Percentiles rank a stretch among this genome's conserved stretches.
Evolutionary conservation across 176 grass and related monocot genomes (phyloP).

Genomic region (Aegilops speltoides): DNA sequence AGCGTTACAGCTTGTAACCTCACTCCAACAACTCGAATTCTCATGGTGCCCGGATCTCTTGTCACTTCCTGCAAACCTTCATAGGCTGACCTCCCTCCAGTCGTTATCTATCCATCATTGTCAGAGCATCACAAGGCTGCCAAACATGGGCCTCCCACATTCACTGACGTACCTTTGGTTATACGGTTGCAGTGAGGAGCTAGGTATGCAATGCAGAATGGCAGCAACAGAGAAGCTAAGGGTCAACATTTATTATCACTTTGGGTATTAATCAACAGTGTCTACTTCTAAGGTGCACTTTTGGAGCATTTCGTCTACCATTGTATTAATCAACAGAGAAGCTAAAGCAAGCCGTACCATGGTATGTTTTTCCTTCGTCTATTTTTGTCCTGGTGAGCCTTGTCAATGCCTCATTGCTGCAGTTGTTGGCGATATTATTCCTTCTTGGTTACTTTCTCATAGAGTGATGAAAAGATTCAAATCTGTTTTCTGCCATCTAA

Average conservation of each 20-base stretch:
- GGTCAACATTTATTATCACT: neutral
- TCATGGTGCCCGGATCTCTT: neutral
- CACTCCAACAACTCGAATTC: neutral
- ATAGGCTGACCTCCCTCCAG: conserved; percentile 1
- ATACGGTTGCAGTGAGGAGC: neutral
- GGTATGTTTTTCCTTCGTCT: too few relatives aligned
- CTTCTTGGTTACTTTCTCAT: too few relatives aligned
- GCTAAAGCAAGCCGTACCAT: too few relatives aligned
- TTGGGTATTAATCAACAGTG: too few relatives aligned
- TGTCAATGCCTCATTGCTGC: too few relatives aligned
- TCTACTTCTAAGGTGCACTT: neutral
- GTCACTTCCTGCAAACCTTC: conserved; percentile 10
- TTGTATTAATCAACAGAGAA: too few relatives aligned
- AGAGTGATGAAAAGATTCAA: too few relatives aligned
- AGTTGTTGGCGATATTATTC: too few relatives aligned
- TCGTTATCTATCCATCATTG: fast-evolving
- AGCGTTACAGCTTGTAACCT: conserved; percentile 7
- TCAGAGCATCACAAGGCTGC: neutral
- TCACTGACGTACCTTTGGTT: neutral
- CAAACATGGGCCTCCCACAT: conserved; percentile 6
- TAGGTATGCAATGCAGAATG: neutral
- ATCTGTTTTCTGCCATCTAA: too few relatives aligned
- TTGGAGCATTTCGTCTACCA: neutral
- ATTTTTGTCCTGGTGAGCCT: too few relatives aligned
- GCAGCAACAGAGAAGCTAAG: neutral